Evolutionary conservation across 768 basidiomycete species (phyloP).

Genomic region (Amanita muscaria): DNA sequence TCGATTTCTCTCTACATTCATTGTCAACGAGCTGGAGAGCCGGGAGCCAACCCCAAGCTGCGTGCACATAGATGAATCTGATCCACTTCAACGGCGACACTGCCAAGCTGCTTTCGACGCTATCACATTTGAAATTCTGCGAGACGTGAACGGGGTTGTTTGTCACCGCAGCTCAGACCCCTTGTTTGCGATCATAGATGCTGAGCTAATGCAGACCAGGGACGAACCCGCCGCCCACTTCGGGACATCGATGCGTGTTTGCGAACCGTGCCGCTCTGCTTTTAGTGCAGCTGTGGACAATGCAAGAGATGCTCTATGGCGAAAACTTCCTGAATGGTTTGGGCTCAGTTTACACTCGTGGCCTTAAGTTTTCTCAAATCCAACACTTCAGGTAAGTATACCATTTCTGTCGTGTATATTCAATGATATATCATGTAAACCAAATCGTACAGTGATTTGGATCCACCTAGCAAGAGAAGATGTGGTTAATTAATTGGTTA

Average conservation of each 20-base stretch:
- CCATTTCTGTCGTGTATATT: not conserved
- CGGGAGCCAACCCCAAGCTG: conserved; percentile 44
- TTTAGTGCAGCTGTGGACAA: conserved; percentile 52
- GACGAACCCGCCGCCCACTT: conserved; percentile 37
- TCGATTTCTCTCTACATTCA: conserved; percentile 69
- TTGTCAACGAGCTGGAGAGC: conserved; percentile 66
- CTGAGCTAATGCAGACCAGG: conserved; percentile 56
- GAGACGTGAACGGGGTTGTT: conserved; percentile 62
- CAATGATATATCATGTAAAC: conserved; percentile 5
- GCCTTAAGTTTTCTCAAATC: conserved; percentile 15
- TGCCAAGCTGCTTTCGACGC: conserved; percentile 70
- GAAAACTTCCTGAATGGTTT: conserved; percentile 57
- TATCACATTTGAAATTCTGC: conserved; percentile 65
- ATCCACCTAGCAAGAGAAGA: too few species aligned
- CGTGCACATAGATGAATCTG: conserved; percentile 37
- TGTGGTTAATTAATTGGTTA: too few species aligned
- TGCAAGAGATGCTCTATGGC: conserved; percentile 59
- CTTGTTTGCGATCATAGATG: conserved; percentile 59
- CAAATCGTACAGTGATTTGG: not conserved
- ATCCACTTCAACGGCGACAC: conserved; percentile 36
- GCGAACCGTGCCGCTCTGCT: conserved; percentile 55
- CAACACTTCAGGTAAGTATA: not conserved
- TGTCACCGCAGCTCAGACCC: conserved; percentile 62
- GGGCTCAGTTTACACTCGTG: conserved; percentile 34
- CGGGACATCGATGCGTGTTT: conserved; percentile 42